Base-by-base conservation (phyloP, 2,329 filamentous ascomycete genomes). In the Monilinia fructicola region DNA sequence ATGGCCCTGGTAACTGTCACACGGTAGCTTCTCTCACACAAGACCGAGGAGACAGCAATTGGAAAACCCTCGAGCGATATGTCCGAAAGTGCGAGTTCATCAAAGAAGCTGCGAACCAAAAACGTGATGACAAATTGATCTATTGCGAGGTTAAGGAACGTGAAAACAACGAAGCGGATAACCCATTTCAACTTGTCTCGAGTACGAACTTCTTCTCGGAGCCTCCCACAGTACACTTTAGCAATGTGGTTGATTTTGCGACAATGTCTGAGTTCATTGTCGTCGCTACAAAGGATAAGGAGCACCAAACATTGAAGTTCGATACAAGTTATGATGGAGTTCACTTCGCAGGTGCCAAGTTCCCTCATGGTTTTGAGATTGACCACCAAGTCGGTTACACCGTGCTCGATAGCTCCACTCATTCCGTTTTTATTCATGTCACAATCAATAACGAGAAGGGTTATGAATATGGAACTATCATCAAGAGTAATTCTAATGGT, bases 401-500 rank as follows among this genome's bases (percentile, higher is more conserved):
- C 0, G 91, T 98, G 3, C 83, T 99, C 40, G 93, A 97, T 76
- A 97, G 93, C 78, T 95, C 92, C 1, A 97, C 93, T 0, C 94
- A 98, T 77, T 91, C 95, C 1, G 85, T 99, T 67, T 98, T 98
- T 79, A 80, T 99, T 67, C 96, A 98, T 75, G 94, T 98, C 56
- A 93, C 90, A 0, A 91, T 92, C 52, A 89, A 90, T 73, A 84
- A 84, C 52, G 81, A 81, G 4, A 76, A 82, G 61, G 89, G 87
- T 23, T 86, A 85, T 61, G 86, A 90, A 68, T 93, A 91, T 73
- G 95, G 95, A 48, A 90, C 90, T 31, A 92, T 99, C 72, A 87
- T 99, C 78, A 99, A 98, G 85, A 97, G 93, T 76, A 99, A 99
- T 81, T 97, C 93, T 73, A 98, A 99, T 76, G 95, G 95, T 64